phyloP scores from a whole-genome alignment of 2,329 filamentous ascomycete genomes.

The Capronia epimyces region DNA sequence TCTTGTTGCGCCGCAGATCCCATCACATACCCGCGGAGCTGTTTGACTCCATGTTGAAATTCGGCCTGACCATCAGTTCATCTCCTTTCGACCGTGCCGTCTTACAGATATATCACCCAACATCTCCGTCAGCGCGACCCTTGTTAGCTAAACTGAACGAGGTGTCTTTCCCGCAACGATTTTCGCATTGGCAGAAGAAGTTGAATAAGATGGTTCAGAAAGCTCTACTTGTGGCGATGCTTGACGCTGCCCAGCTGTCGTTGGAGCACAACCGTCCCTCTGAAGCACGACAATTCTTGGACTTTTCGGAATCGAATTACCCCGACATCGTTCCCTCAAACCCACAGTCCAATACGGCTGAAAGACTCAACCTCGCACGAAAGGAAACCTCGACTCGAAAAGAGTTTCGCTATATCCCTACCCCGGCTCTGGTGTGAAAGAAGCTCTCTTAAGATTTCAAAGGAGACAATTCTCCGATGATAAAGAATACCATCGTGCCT shows the following conservation, averaged over 20 bases:
- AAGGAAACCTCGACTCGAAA: conserved; percentile 1
- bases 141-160: conserved; percentile 11
- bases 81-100: conserved; percentile 30
- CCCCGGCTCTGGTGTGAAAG: conserved; percentile 1
- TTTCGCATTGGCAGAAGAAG: conserved; percentile 15
- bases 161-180: conserved; percentile 26
- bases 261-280: conserved; percentile 30
- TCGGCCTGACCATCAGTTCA: conserved; percentile 4
- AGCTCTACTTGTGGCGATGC: conserved; percentile 33
- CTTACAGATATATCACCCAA: conserved; percentile 38
- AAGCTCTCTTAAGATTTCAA: neutral
- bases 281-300: conserved; percentile 21
- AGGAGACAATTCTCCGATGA: neutral
- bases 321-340: conserved; percentile 18
- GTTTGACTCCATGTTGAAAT: conserved; percentile 31
- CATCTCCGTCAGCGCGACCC: conserved; percentile 30
- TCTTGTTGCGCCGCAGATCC: conserved; percentile 24
- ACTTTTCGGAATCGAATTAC: conserved; percentile 24
- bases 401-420: neutral
- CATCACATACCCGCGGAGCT: conserved; percentile 30
- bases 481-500: neutral
- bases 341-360: conserved; percentile 4
- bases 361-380: conserved; percentile 14
- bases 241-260: conserved; percentile 38
- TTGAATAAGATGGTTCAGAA: conserved; percentile 26